A percentile compares a stretch with the other conserved stretches of the same genome.
These are phyloP conservation scores for Penicillium sp. DNA, from an alignment of 2,329 filamentous ascomycete species.

Conservation along the genomic window DNA sequence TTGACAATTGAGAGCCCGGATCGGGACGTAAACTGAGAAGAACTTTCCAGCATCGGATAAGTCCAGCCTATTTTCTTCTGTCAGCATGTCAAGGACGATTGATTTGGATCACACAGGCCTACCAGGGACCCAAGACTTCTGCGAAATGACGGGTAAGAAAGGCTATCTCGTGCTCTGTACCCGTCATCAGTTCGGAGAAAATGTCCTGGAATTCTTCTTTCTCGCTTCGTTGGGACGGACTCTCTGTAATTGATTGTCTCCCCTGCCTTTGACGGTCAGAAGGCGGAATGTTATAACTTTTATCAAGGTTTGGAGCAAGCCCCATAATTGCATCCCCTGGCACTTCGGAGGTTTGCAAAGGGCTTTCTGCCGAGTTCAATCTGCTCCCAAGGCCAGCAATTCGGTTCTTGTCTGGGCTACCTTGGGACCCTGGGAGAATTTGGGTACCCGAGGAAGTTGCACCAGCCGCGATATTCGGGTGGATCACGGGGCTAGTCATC, in stretches of 20 bases:
- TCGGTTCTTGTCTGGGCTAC: background rate
- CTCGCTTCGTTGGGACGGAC: constrained; percentile 29
- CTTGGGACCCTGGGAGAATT: background rate
- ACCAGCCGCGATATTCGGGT: background rate
- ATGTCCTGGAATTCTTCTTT: constrained; percentile 40
- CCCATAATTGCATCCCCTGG: constrained; percentile 17
- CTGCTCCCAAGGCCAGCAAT: background rate
- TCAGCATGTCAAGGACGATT: too few species aligned
- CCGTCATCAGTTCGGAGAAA: constrained; percentile 43
- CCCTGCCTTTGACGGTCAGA: constrained; percentile 7
- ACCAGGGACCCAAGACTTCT: constrained; percentile 43
- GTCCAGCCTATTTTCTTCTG: constrained; percentile 35
- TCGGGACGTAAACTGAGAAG: constrained; percentile 43
- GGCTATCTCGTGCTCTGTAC: constrained; percentile 44
- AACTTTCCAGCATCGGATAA: constrained; percentile 47
- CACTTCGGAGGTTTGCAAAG: constrained; percentile 8
- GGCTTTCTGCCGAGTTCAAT: constrained; percentile 9
- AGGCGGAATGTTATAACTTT: constrained; percentile 3
- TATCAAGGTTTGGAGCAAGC: constrained; percentile 5
- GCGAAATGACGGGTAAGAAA: constrained; percentile 45
- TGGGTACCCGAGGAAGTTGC: background rate
- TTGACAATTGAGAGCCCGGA: constrained; percentile 40
- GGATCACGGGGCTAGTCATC: background rate
- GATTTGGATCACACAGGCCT: background rate
- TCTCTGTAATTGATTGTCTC: constrained; percentile 18